A percentile compares a stretch with the other conserved stretches of the same genome.
Evolutionary conservation across 805 yeast species (phyloP).

Genomic region (Sugiyamaella valdiviana): DNA sequence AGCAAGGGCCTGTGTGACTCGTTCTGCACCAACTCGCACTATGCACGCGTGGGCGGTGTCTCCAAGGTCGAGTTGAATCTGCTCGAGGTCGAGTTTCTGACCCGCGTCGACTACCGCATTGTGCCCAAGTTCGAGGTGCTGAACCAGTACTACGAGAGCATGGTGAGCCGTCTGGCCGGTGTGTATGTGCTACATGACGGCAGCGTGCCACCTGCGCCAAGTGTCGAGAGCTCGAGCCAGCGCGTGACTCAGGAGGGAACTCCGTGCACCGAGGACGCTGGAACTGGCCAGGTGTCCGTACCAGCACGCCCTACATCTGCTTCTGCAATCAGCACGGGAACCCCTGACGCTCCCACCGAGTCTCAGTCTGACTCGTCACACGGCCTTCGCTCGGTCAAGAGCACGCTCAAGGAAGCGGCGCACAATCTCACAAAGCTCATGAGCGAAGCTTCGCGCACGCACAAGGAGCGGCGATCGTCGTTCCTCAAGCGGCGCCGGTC

Average conservation of each 20-base stretch:
- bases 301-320: too few species aligned
- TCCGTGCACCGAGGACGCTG: neutral
- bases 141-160: constrained; percentile 30
- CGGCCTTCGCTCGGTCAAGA: constrained; percentile 3
- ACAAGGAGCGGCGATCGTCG: constrained; percentile 6
- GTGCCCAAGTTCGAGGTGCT: constrained; percentile 42
- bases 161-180: constrained; percentile 27
- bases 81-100: constrained; percentile 80
- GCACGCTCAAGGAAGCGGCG: constrained; percentile 39
- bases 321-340: too few species aligned
- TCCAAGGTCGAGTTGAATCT: constrained; percentile 76
- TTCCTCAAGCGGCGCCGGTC: constrained; percentile 4
- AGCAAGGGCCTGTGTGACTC: constrained; percentile 90
- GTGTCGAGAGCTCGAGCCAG: neutral
- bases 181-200: constrained; percentile 17
- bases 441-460: constrained; percentile 7
- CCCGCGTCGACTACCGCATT: constrained; percentile 71
- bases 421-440: constrained; percentile 49
- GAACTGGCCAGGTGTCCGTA: neutral
- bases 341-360: neutral
- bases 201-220: neutral
- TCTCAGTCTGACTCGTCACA: neutral
- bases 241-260: neutral
- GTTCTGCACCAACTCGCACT: constrained; percentile 87
- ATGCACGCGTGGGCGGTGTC: constrained; percentile 94